Evolutionary conservation across 2,329 filamentous ascomycete genomes (phyloP).

Genomic region (Arthrinium puccinioides): DNA sequence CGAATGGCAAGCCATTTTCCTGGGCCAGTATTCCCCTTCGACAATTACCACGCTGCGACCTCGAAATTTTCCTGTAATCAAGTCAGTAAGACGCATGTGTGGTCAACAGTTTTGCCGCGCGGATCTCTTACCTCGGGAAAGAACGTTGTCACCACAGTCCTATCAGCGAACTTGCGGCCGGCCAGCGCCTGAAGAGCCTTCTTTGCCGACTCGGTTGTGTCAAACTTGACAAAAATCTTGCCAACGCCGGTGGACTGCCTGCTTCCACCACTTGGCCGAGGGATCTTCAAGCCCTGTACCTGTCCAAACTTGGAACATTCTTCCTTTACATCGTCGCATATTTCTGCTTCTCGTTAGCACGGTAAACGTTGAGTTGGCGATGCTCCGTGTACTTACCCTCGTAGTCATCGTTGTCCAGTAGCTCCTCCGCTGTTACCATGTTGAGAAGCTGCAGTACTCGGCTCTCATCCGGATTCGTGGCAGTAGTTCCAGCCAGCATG

Average conservation of each 20-base stretch:
- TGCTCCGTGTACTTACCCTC: slow-evolving; percentile 57
- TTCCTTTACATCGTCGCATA: slow-evolving; percentile 86
- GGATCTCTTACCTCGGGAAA: slow-evolving; percentile 88
- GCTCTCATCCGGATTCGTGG: slow-evolving; percentile 69
- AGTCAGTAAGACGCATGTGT: too few species aligned
- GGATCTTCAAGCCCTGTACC: slow-evolving; percentile 85
- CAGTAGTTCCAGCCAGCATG: slow-evolving; percentile 86
- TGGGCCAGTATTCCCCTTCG: too few species aligned
- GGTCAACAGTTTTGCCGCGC: too few species aligned
- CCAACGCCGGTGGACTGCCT: slow-evolving; percentile 84
- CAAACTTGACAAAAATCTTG: slow-evolving; percentile 97
- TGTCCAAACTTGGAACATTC: slow-evolving; percentile 89
- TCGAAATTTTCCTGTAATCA: slow-evolving; percentile 81
- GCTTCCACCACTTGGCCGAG: slow-evolving; percentile 74
- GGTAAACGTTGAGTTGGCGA: not conserved
- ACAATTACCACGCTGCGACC: slow-evolving; percentile 80
- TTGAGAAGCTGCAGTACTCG: slow-evolving; percentile 89
- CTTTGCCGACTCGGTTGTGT: slow-evolving; percentile 66
- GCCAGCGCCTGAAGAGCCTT: slow-evolving; percentile 86
- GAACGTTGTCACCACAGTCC: slow-evolving; percentile 93
- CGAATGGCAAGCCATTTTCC: too few species aligned
- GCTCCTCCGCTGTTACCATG: slow-evolving; percentile 95
- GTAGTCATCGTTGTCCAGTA: slow-evolving; percentile 91
- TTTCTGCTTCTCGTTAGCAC: slow-evolving; percentile 55
- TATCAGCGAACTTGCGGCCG: slow-evolving; percentile 90